A percentile compares a stretch with the other conserved stretches of the same genome.
phyloP scores from a whole-genome alignment of 371 early-diverging fungal genomes.

The Haplosporangium sp. region DNA sequence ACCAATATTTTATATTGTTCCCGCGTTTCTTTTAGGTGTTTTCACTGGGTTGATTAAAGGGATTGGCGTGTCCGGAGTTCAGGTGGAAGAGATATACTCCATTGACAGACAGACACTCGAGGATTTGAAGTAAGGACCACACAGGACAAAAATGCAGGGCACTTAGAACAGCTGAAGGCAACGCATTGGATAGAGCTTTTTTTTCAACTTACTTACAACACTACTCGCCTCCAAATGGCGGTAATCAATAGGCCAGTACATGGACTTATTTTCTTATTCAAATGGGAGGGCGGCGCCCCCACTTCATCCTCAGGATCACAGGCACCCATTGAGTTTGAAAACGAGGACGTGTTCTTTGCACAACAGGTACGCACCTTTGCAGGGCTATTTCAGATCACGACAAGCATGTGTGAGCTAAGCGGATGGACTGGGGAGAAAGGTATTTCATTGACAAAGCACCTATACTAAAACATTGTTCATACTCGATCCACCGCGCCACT shows the following conservation, averaged over 20 bases:
- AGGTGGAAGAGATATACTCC: conserved; percentile 87
- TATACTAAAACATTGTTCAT: background rate
- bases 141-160: conserved; percentile 4
- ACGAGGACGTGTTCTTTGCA: conserved; percentile 78
- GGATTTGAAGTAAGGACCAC: conserved; percentile 66
- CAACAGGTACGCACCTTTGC: conserved; percentile 63
- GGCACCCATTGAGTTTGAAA: conserved; percentile 53
- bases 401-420: background rate
- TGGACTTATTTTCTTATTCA: conserved; percentile 93
- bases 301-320: conserved; percentile 44
- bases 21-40: conserved; percentile 67
- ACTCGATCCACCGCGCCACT: background rate
- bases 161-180: background rate
- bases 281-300: conserved; percentile 72
- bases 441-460: background rate
- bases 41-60: conserved; percentile 89
- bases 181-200: background rate
- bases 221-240: background rate
- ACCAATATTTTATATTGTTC: background rate
- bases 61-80: conserved; percentile 86
- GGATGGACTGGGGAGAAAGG: no score
- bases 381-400: no score
- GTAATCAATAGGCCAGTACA: conserved; percentile 69
- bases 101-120: conserved; percentile 71
- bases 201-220: background rate